Base-by-base conservation (phyloP, 805 yeast species). In the Metschnikowia lachancei region DNA sequence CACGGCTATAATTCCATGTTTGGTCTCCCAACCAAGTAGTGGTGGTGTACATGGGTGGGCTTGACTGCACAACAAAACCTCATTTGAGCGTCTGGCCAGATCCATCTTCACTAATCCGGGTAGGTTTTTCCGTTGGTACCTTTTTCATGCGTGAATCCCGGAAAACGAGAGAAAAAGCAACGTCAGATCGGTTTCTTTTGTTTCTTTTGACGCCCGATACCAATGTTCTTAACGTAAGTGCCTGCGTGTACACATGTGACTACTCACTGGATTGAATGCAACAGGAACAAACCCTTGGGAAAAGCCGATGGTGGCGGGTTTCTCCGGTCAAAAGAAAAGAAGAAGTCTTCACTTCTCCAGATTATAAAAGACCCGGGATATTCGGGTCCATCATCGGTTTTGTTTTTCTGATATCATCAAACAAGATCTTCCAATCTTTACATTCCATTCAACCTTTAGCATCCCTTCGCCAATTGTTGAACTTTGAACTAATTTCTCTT, bases 111-210 rank as follows among this genome's bases (percentile, higher is more conserved):
- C 6, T 26, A 10, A 6, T 26, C 28, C 28, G 28, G 28, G 11
- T 12, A 12, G 12, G 28, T 5, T 26, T 26, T 26, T 26, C 28
- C 28, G 28, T 26, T 26, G 28, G 28, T 9, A 26, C 7, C 28
- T 26, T 26, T 9, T 26, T 6, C 11, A 14, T 26, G 29, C 18
- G 34, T 31, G 13, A 13, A 28, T 16, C n/a, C 8, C 13, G n/a
- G 16, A n/a, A n/a, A n/a, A n/a, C n/a, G n/a, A n/a, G n/a, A n/a
- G n/a, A n/a, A n/a, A n/a, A n/a, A n/a, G n/a, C n/a, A 24, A 24
- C 28, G 45, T 28, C 45, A 42, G 45, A 42, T 35, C 45, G 45
- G 8, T 29, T 36, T n/a, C n/a, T 26, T 2, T 28, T 7, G n/a
- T 29, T 18, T 10, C 33, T 26, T 32, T 14, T 31, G 17, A 16